Percentiles rank a stretch among this genome's conserved stretches.
These are phyloP conservation scores for Discostella pseudostelligera DNA, from an alignment of 108 stramenopile genomes.

Conservation along the genomic window DNA sequence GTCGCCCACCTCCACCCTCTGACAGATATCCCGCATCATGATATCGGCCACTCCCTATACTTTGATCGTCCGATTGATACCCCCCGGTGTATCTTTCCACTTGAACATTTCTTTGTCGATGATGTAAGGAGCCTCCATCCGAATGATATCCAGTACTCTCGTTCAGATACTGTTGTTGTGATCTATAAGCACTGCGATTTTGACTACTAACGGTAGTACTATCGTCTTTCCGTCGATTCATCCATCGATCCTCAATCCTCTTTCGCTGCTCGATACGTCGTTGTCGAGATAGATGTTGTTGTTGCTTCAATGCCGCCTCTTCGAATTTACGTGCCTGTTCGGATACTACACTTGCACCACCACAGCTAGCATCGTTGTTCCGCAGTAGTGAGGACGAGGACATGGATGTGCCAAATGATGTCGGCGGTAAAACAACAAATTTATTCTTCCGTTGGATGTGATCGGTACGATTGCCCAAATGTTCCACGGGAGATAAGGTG, in stretches of 20 bases:
- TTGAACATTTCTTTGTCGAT: background rate
- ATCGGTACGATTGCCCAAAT: conserved; percentile 14
- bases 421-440: background rate
- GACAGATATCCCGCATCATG: background rate
- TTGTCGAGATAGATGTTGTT: conserved; percentile 10
- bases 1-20: background rate
- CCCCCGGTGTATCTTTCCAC: conserved; percentile 7
- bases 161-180: background rate
- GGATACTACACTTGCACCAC: conserved; percentile 18
- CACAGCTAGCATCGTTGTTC: background rate
- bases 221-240: conserved; percentile 13
- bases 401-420: background rate
- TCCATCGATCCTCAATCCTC: conserved; percentile 30
- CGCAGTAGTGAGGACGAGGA: background rate
- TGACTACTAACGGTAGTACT: conserved; percentile 2
- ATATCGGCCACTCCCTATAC: background rate
- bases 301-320: background rate
- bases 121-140: background rate
- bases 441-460: conserved; percentile 29
- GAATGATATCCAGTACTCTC: conserved; percentile 2
- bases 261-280: conserved; percentile 15
- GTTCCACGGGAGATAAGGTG: conserved; percentile 20
- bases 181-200: conserved; percentile 23
- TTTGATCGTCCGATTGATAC: conserved; percentile 14
- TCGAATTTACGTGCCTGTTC: conserved; percentile 24